Evolutionary conservation across 2,329 filamentous ascomycete species (phyloP), one percentile per base, ranked within the genome.

Genomic region (Alternaria dauci): DNA sequence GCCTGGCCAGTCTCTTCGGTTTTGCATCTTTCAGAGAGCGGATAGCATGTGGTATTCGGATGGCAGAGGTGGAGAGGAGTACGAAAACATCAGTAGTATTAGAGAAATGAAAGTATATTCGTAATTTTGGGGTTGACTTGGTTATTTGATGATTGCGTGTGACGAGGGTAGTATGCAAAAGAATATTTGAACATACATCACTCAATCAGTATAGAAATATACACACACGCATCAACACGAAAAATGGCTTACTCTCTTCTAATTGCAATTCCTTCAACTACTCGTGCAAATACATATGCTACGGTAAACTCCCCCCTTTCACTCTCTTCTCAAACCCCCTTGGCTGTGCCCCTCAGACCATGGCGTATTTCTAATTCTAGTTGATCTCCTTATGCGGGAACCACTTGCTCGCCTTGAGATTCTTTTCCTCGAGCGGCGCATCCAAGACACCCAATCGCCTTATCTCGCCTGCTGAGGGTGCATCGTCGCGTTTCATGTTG

Each of bases 401-500:
- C 69, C 80, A 74, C 59, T 77, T 78, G 66, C 75, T 79, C 44
- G 77, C 67, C 71, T 81, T 83, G 34, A 84, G 70, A 62, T 83
- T 78, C 78, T 83, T 83, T 77, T 95, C 91, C 71, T 96, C 91
- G 69, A 95, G 90, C 79, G 93, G 93, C 75, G 76, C 79, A 48
- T 90, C 89, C 71, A 98, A 76, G 68, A 97, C 80, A 44, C 94
- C 94, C 64, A 98, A 80, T 78, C 91, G 93, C 79, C 93, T 86
- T 85, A 98, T 96, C 83, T 95, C 88, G 61, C 91, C 92, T 5
- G 91, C 91, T 66, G 87, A 93, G 62, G 93, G 93, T 59, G 88
- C 90, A 74, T 92, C 89, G 77, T 95, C 92, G 82, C 92, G 88
- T 65, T 91, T 86, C 71, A 90, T 88, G 61, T 91, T 86, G 69